Conservation (phyloP, 148 eudicot genomes). For the Suaeda aralocaspica region DNA sequence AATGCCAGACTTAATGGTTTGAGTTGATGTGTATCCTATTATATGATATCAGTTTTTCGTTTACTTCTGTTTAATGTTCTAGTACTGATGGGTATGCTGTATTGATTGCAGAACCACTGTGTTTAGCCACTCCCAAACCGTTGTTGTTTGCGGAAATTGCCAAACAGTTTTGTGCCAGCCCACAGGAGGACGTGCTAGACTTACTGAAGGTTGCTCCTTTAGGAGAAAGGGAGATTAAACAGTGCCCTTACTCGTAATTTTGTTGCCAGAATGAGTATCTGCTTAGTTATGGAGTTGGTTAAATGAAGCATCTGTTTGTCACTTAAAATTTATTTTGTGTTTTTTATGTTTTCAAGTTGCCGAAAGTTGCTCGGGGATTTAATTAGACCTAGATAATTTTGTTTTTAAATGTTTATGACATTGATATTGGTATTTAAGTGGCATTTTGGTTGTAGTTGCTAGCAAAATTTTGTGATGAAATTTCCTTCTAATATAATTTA, state of each 20-base stretch:
- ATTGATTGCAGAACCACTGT: slow-evolving; percentile 31
- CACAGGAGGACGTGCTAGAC: slow-evolving; percentile 39
- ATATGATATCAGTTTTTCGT: no score
- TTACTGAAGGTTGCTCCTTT: slow-evolving; percentile 38
- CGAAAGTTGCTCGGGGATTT: not conserved
- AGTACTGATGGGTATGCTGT: no score
- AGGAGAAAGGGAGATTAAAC: slow-evolving; percentile 37
- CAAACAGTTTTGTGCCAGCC: slow-evolving; percentile 41
- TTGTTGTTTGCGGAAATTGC: slow-evolving; percentile 37
- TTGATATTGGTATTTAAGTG: not conserved
- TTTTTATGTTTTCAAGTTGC: not conserved
- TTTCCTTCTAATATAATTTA: no score
- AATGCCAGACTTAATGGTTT: no score
- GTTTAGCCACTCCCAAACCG: slow-evolving; percentile 38
- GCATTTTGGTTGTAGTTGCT: slow-evolving; percentile 5
- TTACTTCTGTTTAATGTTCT: no score
- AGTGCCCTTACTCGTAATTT: not conserved
- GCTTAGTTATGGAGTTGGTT: slow-evolving; percentile 7
- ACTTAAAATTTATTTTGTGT: not conserved
- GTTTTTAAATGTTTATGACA: not conserved
- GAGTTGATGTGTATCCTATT: no score
- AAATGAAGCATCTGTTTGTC: slow-evolving; percentile 15
- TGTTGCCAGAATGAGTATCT: slow-evolving; percentile 6
- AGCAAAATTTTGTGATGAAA: slow-evolving; percentile 14
- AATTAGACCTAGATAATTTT: not conserved